These are phyloP conservation scores for Russula brevipes DNA, from an alignment of 768 basidiomycete species.

Conservation along the genomic window DNA sequence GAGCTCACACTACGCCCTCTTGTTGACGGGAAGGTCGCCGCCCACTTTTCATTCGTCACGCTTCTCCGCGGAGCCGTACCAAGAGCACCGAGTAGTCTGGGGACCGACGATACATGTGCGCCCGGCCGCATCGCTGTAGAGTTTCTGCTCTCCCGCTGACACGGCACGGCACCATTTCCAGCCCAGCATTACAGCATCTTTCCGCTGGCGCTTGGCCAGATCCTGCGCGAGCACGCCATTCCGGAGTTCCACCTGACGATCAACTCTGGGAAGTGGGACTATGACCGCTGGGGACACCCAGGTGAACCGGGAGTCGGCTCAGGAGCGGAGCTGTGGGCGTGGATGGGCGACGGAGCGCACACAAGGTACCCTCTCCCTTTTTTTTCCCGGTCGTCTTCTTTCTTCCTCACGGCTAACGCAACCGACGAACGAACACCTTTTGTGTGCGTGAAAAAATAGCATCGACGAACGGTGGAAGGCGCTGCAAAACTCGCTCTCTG, in stretches of 20 bases:
- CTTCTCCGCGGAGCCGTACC: conserved; percentile 49
- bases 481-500: conserved; percentile 83
- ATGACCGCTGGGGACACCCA: conserved; percentile 78
- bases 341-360: conserved; percentile 68
- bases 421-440: not conserved
- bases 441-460: conserved; percentile 34
- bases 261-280: conserved; percentile 91
- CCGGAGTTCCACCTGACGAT: conserved; percentile 86
- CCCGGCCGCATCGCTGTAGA: not conserved
- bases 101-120: conserved; percentile 45
- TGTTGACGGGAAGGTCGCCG: conserved; percentile 74
- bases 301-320: conserved; percentile 69
- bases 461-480: conserved; percentile 77
- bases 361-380: conserved; percentile 38
- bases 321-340: conserved; percentile 88
- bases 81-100: conserved; percentile 48
- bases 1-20: conserved; percentile 54
- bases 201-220: conserved; percentile 81
- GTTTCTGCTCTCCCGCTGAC: not conserved
- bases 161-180: conserved; percentile 28
- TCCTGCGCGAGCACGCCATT: conserved; percentile 78
- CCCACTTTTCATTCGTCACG: conserved; percentile 77
- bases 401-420: not conserved
- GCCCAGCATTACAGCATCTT: conserved; percentile 86
- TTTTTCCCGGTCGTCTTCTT: not conserved